Base-by-base conservation (phyloP, 495 filamentous ascomycete species). In the Aspergillus wentii region DNA sequence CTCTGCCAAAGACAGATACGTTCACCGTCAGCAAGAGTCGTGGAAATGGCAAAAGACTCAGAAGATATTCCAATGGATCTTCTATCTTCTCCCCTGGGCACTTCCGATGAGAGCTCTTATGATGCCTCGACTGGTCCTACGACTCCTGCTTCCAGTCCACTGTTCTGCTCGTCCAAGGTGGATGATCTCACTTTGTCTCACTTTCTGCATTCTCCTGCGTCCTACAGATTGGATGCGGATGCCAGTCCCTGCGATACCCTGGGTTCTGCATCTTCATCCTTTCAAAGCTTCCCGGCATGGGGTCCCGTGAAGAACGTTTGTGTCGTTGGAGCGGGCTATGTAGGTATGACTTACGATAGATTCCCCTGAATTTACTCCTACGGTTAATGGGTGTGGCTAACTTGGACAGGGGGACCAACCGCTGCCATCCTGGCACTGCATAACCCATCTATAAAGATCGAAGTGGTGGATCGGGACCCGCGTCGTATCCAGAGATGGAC, bases 381-480 rank as follows among this genome's bases (percentile, higher is more conserved):
- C n/a, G n/a, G n/a, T n/a, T n/a, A n/a, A n/a, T n/a, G n/a, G n/a
- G n/a, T 35, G 8, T n/a, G 29, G 17, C 26, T 31, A 15, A 21
- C 31, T 5, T 22, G 5, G 13, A 33, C 49, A 81, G 85, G 85
- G 36, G 86, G 84, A 2, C 85, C 86, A 20, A 87, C 85, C 3
- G 80, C 81, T 23, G 82, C 85, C 16, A 71, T 90, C 21, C 80
- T 88, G 26, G 86, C 86, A 11, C 72, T 75, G 44, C 75, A 86
- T 33, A 86, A 86, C 46, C 82, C 82, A 0, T 58, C 78, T 19
- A 65, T 89, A 30, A 56, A 56, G 8, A 80, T 90, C 14, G 83
- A 78, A 8, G 84, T 90, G 9, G 79, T 88, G 14, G 86, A 90
- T 51, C 60, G 78, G 33, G 79, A 86, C 52, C 66, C 66, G 14